Base-by-base conservation (phyloP, 176 grass and related monocot genomes). In the Panicum miliaceum region DNA sequence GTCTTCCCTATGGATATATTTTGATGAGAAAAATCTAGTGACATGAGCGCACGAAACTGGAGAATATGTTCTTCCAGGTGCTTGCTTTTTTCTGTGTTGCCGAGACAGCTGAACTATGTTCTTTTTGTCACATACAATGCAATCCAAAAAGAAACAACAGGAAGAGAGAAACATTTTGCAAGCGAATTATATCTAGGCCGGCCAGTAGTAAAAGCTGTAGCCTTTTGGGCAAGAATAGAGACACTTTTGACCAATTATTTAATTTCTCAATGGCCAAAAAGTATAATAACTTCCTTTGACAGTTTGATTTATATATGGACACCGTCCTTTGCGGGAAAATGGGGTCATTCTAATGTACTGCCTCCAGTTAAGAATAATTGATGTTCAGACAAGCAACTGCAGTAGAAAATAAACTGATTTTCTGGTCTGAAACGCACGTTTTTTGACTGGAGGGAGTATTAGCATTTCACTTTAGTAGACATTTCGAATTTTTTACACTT, bases 41-140 rank as follows among this genome's bases (percentile, higher is more conserved):
- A 18, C n/a, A 45, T 64, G 40, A 32, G 47, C 14, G 15, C 1
- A 4, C 16, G 54, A 36, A 81, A 81, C 56, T 0, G 3, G 27
- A 64, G 69, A 52, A 76, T 76, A 84, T 76, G 45, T 47, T 47
- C 14, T 25, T 73, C 22, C 34, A 66, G 22, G 14, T 38, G 13
- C 29, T 14, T 13, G 3, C 59, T 18, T 46, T 3, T 3, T 15
- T 6, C 18, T 57, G 45, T 26, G 6, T 68, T 43, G 35, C 35
- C 11, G 18, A 34, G 16, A 42, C 46, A 68, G 36, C 61, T 43
- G 20, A 52, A 25, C 0, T 64, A 13, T 71, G 11, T 56, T 29
- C 0, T 61, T 73, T 25, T 25, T 75, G 69, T 67, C 59, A 4
- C 60, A 74, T 81, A 73, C 46, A 19, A 81, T 80, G 35, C 35